Base-by-base conservation (phyloP, 768 basidiomycete genomes). In the Russula virescens region DNA sequence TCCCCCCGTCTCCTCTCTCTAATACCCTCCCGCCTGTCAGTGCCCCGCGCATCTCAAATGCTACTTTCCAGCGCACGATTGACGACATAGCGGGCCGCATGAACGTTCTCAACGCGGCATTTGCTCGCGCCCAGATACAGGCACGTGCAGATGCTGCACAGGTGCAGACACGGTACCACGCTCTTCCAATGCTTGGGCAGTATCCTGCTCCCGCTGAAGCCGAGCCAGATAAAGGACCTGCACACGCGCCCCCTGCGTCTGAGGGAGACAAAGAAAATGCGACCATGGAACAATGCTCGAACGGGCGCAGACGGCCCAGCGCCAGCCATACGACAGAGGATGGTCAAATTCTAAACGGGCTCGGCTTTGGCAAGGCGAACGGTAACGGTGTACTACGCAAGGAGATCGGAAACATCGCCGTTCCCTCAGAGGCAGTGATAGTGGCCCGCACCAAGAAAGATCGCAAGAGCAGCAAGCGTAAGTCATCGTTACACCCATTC, bases 391-490 rank as follows among this genome's bases (percentile, higher is more conserved):
- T 75, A 69, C 55, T 77, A 21, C 77, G 77, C n/a, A 79, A 78
- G 64, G 81, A 83, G 61, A 77, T 81, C 71, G 81, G 80, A 11
- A 87, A 82, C 63, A 76, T 83, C 42, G 53, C 81, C 23, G 69
- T 74, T 45, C 42, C 69, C 28, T 70, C 68, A 50, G 71, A 73
- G 55, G 75, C 74, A 47, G 71, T 71, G 26, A 80, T 73, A 67
- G 71, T 70, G 26, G 79, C 73, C 67, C 81, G 78, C 66, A 78
- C 52, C 28, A 73, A 76, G 68, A 86, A 79, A 72, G 80, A 82
- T 55, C 80, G 78, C 70, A 86, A 80, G 68, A 73, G 71, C 35
- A 74, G 70, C 34, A 78, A 79, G 66, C 81, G 88, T 89, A 73
- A 74, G 84, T 76, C 1, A 18, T 19, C 42, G 34, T 47, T 45